phyloP scores from a whole-genome alignment of 1,284 basidiomycete species.

The Pholiota adiposa region DNA sequence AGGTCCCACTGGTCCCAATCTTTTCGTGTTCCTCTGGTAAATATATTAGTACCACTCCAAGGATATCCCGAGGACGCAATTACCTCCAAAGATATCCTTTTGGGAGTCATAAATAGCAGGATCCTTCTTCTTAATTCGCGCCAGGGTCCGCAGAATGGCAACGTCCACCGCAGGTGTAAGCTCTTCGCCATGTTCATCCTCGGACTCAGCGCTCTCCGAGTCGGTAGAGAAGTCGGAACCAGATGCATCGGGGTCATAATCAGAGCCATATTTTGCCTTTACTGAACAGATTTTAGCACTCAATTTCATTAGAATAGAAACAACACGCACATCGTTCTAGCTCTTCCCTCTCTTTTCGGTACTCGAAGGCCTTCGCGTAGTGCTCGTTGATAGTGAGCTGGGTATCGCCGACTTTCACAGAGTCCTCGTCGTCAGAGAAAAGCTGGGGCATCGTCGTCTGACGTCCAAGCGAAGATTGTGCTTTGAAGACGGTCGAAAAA shows the following conservation, averaged over 20 bases:
- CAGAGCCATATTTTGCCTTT: conserved; percentile 86
- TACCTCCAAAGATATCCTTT: conserved; percentile 81
- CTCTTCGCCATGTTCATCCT: conserved; percentile 96
- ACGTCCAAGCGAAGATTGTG: too few relatives aligned
- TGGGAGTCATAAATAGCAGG: conserved; percentile 80
- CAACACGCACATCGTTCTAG: conserved; percentile 67
- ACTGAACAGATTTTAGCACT: conserved; percentile 49
- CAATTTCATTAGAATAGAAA: neutral
- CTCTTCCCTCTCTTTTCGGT: conserved; percentile 84
- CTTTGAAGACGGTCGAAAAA: too few relatives aligned
- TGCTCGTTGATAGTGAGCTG: conserved; percentile 80
- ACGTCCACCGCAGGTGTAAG: conserved; percentile 94
- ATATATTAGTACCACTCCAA: too few relatives aligned
- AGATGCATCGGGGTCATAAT: conserved; percentile 49
- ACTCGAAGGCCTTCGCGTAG: conserved; percentile 82
- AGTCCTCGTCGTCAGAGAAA: conserved; percentile 54
- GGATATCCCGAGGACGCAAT: too few relatives aligned
- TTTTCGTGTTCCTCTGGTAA: conserved; percentile 67
- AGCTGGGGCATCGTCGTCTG: conserved; percentile 17
- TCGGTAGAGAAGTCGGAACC: conserved; percentile 51
- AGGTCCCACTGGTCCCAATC: conserved; percentile 33
- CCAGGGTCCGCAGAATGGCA: conserved; percentile 91
- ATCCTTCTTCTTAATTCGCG: conserved; percentile 84
- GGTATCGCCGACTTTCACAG: conserved; percentile 42
- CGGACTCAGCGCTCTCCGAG: conserved; percentile 80